Conservation (phyloP, 345 rosid species). For the Rhodamnia argentea region DNA sequence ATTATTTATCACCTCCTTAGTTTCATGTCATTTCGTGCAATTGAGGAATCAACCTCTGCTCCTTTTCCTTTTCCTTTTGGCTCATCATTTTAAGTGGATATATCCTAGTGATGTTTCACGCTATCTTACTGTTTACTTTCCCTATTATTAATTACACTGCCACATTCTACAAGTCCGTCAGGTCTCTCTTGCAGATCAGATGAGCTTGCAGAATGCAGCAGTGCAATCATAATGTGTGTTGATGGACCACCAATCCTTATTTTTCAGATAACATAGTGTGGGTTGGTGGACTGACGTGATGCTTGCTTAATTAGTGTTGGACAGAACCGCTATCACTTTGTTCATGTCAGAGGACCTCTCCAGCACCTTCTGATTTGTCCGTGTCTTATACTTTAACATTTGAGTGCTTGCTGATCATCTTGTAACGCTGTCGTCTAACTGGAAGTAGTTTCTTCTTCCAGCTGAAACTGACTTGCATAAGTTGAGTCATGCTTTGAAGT, state of each 20-base stretch:
- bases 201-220: neutral
- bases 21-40: neutral
- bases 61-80: neutral
- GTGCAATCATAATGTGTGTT: neutral
- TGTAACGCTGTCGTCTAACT: neutral
- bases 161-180: neutral
- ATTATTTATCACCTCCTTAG: neutral
- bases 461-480: constrained; percentile 78
- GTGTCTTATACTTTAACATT: neutral
- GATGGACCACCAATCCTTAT: neutral
- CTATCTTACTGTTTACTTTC: neutral
- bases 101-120: neutral
- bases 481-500: constrained; percentile 66
- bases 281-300: neutral
- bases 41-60: neutral
- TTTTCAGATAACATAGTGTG: neutral
- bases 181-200: neutral
- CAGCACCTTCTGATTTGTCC: neutral
- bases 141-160: neutral
- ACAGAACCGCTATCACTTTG: neutral
- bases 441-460: constrained; percentile 8
- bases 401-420: neutral
- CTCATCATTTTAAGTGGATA: neutral
- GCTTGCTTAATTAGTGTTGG: neutral
- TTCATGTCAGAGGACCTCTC: neutral